Percentiles rank a stretch among this genome's conserved stretches.
Conservation (phyloP, 73 alveolate species). For the Tetrahymena thermophila region DNA sequence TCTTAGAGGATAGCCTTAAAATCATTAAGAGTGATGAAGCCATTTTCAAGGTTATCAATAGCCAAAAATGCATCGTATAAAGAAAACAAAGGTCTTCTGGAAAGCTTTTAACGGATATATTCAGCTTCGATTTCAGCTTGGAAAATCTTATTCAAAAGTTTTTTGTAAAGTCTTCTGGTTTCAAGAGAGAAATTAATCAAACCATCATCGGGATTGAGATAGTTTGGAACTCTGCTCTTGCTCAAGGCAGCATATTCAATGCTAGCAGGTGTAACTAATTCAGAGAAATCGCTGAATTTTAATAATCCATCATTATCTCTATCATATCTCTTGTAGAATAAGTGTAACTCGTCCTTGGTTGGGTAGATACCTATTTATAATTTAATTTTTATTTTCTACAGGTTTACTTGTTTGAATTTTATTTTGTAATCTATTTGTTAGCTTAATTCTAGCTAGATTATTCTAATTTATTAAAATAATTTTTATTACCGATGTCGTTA, state of each 20-base stretch:
- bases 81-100: slow-evolving; percentile 31
- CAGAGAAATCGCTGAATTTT: slow-evolving; percentile 44
- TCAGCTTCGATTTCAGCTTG: slow-evolving; percentile 32
- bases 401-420: neutral
- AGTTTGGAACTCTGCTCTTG: slow-evolving; percentile 6
- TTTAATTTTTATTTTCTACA: neutral
- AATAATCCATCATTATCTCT: slow-evolving; percentile 11
- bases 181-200: slow-evolving; percentile 14
- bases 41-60: slow-evolving; percentile 30
- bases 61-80: slow-evolving; percentile 33
- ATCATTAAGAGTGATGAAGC: slow-evolving; percentile 36
- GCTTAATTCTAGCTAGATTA: neutral
- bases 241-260: slow-evolving; percentile 3
- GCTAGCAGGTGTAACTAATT: slow-evolving; percentile 38
- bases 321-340: slow-evolving; percentile 37
- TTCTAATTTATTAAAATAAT: neutral
- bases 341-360: slow-evolving; percentile 42
- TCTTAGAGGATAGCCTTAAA: slow-evolving; percentile 10
- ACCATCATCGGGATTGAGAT: slow-evolving; percentile 9
- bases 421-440: neutral
- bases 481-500: neutral
- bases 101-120: slow-evolving; percentile 6
- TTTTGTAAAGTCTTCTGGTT: slow-evolving; percentile 4
- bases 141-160: slow-evolving; percentile 7
- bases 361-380: slow-evolving; percentile 18